These are phyloP conservation scores for Kazachstania psychrophila DNA, from an alignment of 805 yeast species.

Conservation along the genomic window DNA sequence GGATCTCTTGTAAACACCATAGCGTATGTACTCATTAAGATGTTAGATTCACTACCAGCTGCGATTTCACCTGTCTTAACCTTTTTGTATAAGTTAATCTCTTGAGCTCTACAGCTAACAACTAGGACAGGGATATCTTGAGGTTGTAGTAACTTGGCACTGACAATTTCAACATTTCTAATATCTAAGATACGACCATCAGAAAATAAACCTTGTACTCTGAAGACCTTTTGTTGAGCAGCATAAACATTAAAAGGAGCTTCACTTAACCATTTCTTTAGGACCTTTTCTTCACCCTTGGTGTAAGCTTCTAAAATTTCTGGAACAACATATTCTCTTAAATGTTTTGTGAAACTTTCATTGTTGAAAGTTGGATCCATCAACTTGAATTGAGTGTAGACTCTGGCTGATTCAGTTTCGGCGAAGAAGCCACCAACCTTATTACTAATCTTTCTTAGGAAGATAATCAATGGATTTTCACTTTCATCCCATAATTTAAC, in stretches of 20 bases:
- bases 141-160: constrained; percentile 81
- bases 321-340: constrained; percentile 88
- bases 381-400: constrained; percentile 71
- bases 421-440: constrained; percentile 83
- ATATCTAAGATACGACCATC: constrained; percentile 90
- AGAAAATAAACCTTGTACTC: constrained; percentile 82
- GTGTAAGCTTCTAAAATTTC: constrained; percentile 93
- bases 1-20: constrained; percentile 91
- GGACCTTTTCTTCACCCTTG: constrained; percentile 73
- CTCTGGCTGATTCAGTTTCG: constrained; percentile 94
- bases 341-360: constrained; percentile 68
- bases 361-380: constrained; percentile 84
- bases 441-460: constrained; percentile 69
- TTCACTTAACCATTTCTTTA: constrained; percentile 89
- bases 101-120: constrained; percentile 94
- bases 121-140: constrained; percentile 88
- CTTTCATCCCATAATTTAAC: constrained; percentile 78
- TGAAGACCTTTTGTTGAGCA: constrained; percentile 84
- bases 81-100: constrained; percentile 79
- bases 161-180: constrained; percentile 86
- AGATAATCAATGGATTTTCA: constrained; percentile 80
- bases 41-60: constrained; percentile 92
- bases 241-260: constrained; percentile 94
- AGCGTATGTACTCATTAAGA: constrained; percentile 87
- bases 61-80: constrained; percentile 88